Evolutionary conservation across 805 yeast species (phyloP).

Genomic region (Yueomyces sinensis): DNA sequence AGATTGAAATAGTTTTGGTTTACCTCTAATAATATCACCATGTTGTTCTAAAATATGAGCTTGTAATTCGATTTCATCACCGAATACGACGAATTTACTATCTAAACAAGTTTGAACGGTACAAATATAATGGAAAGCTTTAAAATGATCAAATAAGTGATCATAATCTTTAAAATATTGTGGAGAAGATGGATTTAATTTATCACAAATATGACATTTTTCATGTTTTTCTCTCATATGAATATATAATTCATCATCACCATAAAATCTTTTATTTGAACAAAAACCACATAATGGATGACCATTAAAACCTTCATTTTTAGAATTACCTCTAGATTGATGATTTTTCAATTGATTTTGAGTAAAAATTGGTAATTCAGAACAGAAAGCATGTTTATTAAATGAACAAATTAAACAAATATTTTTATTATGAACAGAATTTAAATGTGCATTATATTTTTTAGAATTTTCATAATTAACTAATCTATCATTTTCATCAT

Average conservation of each 20-base stretch:
- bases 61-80: conserved; percentile 71
- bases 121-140: conserved; percentile 62
- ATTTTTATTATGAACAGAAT: conserved; percentile 44
- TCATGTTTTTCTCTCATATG: conserved; percentile 83
- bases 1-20: conserved; percentile 34
- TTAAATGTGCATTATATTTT: conserved; percentile 51
- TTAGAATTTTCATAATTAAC: conserved; percentile 37
- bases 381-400: conserved; percentile 65
- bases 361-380: conserved; percentile 52
- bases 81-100: conserved; percentile 82
- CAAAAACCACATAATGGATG: conserved; percentile 87
- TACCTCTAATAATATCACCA: conserved; percentile 19
- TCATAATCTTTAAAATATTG: conserved; percentile 71
- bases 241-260: conserved; percentile 70
- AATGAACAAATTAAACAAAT: conserved; percentile 67
- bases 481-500: conserved; percentile 11
- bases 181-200: conserved; percentile 43
- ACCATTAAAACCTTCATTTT: conserved; percentile 56
- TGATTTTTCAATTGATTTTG: conserved; percentile 55
- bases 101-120: conserved; percentile 68
- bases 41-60: conserved; percentile 85
- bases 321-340: conserved; percentile 53
- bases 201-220: conserved; percentile 82
- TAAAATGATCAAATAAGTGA: conserved; percentile 63
- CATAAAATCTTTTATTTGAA: conserved; percentile 59